Base-by-base conservation (phyloP, 2,329 filamentous ascomycete species). In the Raffaelea arxii region DNA sequence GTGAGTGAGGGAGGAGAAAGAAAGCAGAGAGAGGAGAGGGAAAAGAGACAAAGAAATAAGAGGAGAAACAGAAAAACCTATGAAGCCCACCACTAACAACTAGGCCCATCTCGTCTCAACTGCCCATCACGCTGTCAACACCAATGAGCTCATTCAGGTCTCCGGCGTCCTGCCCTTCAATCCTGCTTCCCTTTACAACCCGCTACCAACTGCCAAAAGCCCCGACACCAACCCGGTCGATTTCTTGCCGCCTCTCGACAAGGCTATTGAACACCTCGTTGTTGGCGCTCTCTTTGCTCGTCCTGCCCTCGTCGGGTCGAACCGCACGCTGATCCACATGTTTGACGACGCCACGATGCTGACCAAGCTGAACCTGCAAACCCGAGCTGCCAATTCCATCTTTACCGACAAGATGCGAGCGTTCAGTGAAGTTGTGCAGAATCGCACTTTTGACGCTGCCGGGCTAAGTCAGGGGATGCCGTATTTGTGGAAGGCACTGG, bases 381-480 rank as follows among this genome's bases (percentile, higher is more conserved):
- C 64, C 2, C 49, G 45, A 23, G 45, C 44, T 0, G 69, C 70
- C 4, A 64, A 64, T 7, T 48, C 44, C 7, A 47, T 22, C 4
- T 72, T 70, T 51, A 58, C 58, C 53, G 45, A 32, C 11, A 50
- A 52, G 18, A 70, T 73, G 66, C 41, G 56, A 46, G 50, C 38
- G 4, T 61, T 70, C 37, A 71, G 69, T 53, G 45, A 55, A 3
- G 51, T 56, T 24, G 56, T 72, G 10, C 56, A 56, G n/a, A 56
- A 47, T 6, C 61, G 67, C n/a, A 50, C 21, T 0, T 73, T 75
- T 55, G 68, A 68, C 49, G 47, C 46, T 3, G 41, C 66, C 5
- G 71, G 70, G 0, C 58, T 73, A 39, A 63, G 61, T 51, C 60
- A 65, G 49, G 69, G 68, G 2, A 71, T 71, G 69, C 70, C 70